Evolutionary conservation across 352 stramenopile genomes (phyloP).

Genomic region (Phytophthora macrochlamydospora): DNA sequence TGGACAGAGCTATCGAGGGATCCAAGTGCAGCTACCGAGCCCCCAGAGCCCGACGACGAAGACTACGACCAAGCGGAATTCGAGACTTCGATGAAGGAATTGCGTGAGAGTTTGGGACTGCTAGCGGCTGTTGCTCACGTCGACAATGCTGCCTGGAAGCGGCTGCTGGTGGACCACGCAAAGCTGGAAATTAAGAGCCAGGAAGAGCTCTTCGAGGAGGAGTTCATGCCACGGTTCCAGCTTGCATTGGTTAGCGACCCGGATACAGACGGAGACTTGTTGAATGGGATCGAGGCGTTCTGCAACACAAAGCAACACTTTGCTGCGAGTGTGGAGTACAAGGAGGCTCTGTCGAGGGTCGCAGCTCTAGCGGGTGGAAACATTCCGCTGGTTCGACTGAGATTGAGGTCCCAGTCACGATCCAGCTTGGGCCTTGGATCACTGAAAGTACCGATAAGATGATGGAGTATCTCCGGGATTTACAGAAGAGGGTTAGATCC

Average conservation of each 20-base stretch:
- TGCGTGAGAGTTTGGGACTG: slow-evolving; percentile 21
- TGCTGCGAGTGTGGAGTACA: slow-evolving; percentile 19
- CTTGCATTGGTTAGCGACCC: slow-evolving; percentile 7
- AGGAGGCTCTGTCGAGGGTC: slow-evolving; percentile 19
- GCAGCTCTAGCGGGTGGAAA: slow-evolving; percentile 12
- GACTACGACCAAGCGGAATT: background rate
- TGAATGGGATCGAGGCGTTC: slow-evolving; percentile 18
- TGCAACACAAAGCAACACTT: slow-evolving; percentile 26
- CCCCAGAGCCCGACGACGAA: background rate
- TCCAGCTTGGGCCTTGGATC: slow-evolving; percentile 29
- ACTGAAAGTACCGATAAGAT: slow-evolving; percentile 12
- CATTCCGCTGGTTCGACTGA: slow-evolving; percentile 21
- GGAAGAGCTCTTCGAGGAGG: slow-evolving; percentile 22
- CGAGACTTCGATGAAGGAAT: background rate
- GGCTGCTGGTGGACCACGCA: slow-evolving; percentile 18
- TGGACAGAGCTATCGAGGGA: slow-evolving; percentile 17
- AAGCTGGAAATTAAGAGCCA: slow-evolving; percentile 12
- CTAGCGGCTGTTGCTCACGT: slow-evolving; percentile 31
- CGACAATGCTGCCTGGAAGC: slow-evolving; percentile 27
- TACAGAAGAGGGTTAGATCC: slow-evolving; percentile 17
- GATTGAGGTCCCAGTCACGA: slow-evolving; percentile 30
- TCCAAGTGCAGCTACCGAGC: slow-evolving; percentile 23
- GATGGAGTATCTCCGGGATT: slow-evolving; percentile 17
- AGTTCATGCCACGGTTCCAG: slow-evolving; percentile 23
- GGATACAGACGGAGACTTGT: slow-evolving; percentile 11